Percentiles rank a stretch among this genome's conserved stretches.
Evolutionary conservation across 257 asterid genomes (phyloP).

Genomic region (Lantana camara): DNA sequence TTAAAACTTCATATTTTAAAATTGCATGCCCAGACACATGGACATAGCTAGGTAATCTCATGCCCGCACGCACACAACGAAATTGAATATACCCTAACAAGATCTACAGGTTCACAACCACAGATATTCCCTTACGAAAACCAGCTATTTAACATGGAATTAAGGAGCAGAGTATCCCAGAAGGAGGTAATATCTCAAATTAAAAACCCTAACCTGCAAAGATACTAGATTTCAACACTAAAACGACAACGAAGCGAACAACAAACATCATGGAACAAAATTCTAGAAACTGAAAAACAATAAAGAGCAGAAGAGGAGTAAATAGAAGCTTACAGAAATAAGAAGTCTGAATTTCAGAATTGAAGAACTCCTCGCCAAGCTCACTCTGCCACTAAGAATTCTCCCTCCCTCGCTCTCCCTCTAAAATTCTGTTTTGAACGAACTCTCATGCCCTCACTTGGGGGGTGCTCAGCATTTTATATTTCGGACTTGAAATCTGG

Average conservation of each 20-base stretch:
- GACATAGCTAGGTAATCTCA: not conserved
- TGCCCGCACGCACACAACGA: conserved; percentile 4
- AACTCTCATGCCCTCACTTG: conserved; percentile 30
- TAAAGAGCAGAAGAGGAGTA: not conserved
- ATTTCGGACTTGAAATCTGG: conserved; percentile 81
- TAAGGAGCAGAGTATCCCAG: not conserved
- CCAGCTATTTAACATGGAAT: not conserved
- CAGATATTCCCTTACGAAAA: conserved; percentile 14
- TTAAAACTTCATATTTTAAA: not conserved
- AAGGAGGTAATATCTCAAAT: conserved; percentile 20
- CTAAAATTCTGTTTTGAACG: conserved; percentile 30
- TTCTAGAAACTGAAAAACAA: conserved; percentile 5
- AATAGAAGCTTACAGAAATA: conserved; percentile 38
- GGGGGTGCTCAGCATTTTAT: conserved; percentile 45
- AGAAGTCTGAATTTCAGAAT: conserved; percentile 24
- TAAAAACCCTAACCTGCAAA: conserved; percentile 51
- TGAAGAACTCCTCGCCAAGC: conserved; percentile 30
- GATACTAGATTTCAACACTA: not conserved
- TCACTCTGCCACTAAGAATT: conserved; percentile 21
- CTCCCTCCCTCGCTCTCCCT: conserved; percentile 25
- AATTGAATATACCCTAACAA: conserved; percentile 23
- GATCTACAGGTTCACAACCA: conserved; percentile 19
- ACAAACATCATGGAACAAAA: conserved; percentile 1
- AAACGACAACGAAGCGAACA: not conserved
- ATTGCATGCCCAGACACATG: not conserved